phyloP scores from a whole-genome alignment of 2,329 filamentous ascomycete species.

The Aureobasidium pullulans region DNA sequence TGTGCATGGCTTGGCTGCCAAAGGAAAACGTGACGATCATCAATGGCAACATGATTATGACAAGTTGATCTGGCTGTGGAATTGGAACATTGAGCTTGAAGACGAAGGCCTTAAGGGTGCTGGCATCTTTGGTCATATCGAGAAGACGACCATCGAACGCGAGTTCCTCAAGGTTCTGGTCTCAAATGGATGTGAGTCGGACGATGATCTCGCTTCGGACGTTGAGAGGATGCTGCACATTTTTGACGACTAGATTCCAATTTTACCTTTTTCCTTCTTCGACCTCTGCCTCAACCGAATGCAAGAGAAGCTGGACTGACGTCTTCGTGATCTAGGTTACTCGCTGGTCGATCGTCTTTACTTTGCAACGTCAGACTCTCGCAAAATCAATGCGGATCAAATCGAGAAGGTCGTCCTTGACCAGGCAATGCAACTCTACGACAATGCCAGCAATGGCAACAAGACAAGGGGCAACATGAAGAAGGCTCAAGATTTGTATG shows the following conservation, averaged over 20 bases:
- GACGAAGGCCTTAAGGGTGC: constrained; percentile 31
- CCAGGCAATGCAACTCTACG: constrained; percentile 63
- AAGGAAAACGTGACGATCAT: constrained; percentile 51
- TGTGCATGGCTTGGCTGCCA: constrained; percentile 46
- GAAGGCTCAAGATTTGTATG: constrained; percentile 68
- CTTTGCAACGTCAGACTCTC: constrained; percentile 44
- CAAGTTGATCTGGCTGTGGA: constrained; percentile 65
- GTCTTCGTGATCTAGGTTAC: constrained; percentile 6
- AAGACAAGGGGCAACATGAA: constrained; percentile 68
- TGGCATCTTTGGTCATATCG: constrained; percentile 52
- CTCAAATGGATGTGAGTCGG: constrained; percentile 29
- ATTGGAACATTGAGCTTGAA: constrained; percentile 54
- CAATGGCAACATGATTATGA: constrained; percentile 56
- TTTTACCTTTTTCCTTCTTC: background rate
- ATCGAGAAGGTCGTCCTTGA: constrained; percentile 56
- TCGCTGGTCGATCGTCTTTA: constrained; percentile 34
- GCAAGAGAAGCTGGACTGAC: background rate
- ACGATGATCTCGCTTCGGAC: constrained; percentile 4
- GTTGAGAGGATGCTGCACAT: constrained; percentile 7
- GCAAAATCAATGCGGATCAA: constrained; percentile 27
- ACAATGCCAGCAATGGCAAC: constrained; percentile 77
- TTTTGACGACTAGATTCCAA: background rate
- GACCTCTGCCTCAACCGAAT: background rate
- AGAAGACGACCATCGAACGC: constrained; percentile 55
- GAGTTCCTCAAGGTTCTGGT: constrained; percentile 65